These are phyloP conservation scores for Brachypodium distachyon DNA, from an alignment of 202 grass and related monocot species.

Conservation along the genomic window DNA sequence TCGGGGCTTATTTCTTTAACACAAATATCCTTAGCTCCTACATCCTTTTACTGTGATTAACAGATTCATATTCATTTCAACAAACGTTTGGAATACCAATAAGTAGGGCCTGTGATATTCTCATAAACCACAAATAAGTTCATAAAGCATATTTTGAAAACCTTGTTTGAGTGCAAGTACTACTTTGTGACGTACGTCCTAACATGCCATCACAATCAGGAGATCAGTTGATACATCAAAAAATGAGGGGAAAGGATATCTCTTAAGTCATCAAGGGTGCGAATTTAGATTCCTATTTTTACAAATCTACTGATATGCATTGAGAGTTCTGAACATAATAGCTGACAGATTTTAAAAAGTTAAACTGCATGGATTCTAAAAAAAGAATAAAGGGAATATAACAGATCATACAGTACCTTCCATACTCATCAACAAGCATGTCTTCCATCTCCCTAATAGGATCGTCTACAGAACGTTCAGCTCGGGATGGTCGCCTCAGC, in stretches of 20 bases:
- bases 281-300: too few species aligned
- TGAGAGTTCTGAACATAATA: neutral
- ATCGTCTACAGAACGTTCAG: slow-evolving; percentile 94
- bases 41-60: neutral
- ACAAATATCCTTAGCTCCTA: neutral
- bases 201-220: neutral
- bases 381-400: neutral
- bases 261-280: too few species aligned
- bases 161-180: neutral
- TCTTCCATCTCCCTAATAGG: slow-evolving; percentile 98
- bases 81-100: neutral
- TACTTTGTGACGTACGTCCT: neutral
- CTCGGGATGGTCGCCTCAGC: slow-evolving; percentile 60
- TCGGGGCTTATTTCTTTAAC: neutral
- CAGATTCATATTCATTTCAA: neutral
- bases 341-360: neutral
- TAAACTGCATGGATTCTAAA: neutral
- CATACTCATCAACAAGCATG: slow-evolving; percentile 96
- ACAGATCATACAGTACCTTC: slow-evolving; percentile 57
- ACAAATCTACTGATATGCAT: neutral
- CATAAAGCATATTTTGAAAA: slow-evolving; percentile 2
- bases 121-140: too few species aligned
- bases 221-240: neutral
- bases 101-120: neutral
- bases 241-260: neutral